Conservation (phyloP, 192 early-diverging fungal species). For the Helicostylum pulchrum region DNA sequence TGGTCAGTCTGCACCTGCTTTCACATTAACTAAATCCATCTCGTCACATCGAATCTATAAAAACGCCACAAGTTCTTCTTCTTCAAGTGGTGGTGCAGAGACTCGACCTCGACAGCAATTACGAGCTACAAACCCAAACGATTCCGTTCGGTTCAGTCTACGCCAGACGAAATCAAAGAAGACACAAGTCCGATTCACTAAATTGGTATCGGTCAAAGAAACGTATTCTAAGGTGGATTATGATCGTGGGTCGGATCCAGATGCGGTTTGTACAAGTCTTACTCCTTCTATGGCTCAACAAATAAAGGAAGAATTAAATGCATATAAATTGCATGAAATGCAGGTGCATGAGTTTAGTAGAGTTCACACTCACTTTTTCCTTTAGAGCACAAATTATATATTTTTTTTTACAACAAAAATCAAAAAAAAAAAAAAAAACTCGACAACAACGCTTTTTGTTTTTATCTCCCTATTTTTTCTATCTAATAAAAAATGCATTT, state of each 20-base stretch:
- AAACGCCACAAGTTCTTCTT: too few relatives aligned
- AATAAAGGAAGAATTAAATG: slow-evolving; percentile 93
- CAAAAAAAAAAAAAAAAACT: not conserved
- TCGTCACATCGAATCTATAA: too few relatives aligned
- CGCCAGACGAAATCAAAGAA: slow-evolving; percentile 38
- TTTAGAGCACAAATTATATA: slow-evolving; percentile 30
- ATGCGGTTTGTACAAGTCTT: slow-evolving; percentile 35
- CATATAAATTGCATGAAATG: slow-evolving; percentile 93
- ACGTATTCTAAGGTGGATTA: slow-evolving; percentile 11
- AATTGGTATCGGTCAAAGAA: slow-evolving; percentile 12
- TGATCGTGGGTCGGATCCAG: slow-evolving; percentile 12
- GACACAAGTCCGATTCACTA: slow-evolving; percentile 2
- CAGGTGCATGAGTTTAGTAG: slow-evolving; percentile 76
- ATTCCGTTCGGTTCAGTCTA: slow-evolving; percentile 46
- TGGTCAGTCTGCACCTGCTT: too few relatives aligned
- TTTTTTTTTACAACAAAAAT: not conserved
- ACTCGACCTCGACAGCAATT: too few relatives aligned
- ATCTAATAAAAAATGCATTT: too few relatives aligned
- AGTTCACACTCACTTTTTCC: slow-evolving; percentile 67
- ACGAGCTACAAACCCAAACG: too few relatives aligned
- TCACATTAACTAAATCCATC: too few relatives aligned
- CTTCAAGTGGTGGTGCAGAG: too few relatives aligned
- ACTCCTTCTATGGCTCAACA: slow-evolving; percentile 79
- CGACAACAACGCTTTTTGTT: too few relatives aligned
- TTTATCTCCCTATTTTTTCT: too few relatives aligned